Evolutionary conservation across 1,284 basidiomycete species (phyloP).

Genomic region (Hymenochaete sp.): DNA sequence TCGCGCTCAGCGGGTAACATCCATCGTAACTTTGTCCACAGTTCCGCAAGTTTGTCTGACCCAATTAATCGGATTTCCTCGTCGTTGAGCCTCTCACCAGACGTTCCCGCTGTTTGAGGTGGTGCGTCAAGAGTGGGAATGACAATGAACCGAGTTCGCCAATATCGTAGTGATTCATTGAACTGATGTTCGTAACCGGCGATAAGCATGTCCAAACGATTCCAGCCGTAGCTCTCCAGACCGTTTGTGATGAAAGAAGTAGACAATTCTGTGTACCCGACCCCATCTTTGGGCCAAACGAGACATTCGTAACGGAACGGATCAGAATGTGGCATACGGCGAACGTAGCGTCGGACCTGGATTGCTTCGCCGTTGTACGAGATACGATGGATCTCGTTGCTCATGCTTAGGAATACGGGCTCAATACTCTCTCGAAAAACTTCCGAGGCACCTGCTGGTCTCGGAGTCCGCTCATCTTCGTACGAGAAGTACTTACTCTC

Average conservation of each 20-base stretch:
- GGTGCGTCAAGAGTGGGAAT: conserved; percentile 76
- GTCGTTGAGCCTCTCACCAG: conserved; percentile 68
- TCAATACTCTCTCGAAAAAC: conserved; percentile 57
- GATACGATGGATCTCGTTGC: conserved; percentile 91
- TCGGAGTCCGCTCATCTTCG: conserved; percentile 47
- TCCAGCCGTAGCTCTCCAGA: conserved; percentile 77
- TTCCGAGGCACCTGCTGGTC: conserved; percentile 62
- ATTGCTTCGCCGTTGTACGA: conserved; percentile 83
- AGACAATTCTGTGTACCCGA: conserved; percentile 74
- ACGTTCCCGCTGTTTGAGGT: conserved; percentile 42
- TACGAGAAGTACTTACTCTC: conserved; percentile 43
- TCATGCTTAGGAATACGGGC: conserved; percentile 88
- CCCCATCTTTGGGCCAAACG: conserved; percentile 87
- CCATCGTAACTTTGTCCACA: conserved; percentile 79
- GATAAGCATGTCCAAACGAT: conserved; percentile 79
- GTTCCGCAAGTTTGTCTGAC: conserved; percentile 85
- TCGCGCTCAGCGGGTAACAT: conserved; percentile 51
- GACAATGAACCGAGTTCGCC: conserved; percentile 92
- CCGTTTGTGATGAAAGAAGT: conserved; percentile 76
- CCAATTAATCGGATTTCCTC: conserved; percentile 86
- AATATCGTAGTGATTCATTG: conserved; percentile 79
- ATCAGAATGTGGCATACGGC: conserved; percentile 56
- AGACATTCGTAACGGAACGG: conserved; percentile 79
- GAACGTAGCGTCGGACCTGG: conserved; percentile 81
- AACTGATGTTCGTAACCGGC: conserved; percentile 80